Base-by-base conservation (phyloP, 345 rosid species). In the Trapa incisa region DNA sequence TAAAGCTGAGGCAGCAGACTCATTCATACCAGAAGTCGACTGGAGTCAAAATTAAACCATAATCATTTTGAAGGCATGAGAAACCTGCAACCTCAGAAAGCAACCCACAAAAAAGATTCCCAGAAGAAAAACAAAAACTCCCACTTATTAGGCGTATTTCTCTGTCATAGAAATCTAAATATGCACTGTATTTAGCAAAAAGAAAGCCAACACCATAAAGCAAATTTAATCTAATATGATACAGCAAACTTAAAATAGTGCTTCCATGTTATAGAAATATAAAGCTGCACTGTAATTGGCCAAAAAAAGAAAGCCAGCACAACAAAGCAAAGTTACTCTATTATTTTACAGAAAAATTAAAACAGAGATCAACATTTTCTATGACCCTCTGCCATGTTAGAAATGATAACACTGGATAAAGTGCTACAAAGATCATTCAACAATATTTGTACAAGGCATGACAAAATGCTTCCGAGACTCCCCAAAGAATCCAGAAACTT, bases 21-120 rank as follows among this genome's bases (percentile, higher is more conserved):
- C 76, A 15, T 36, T 56, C 1, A 61, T 71, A 61, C 67, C 71
- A 2, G 67, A 56, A n/a, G 75, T 47, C 37, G 69, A 37, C 70
- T 72, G 67, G 47, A 60, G 37, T 64, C 73, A 36, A 37, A 43
- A 54, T 67, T 42, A 43, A 37, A 74, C 73, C 83, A 79, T 66
- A 58, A 58, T 58, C 37, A 10, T 32, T 17, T 54, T 54, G 17
- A 54, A 54, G 66, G 54, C 54, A 50, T 14, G 54, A 11, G 16
- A 13, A 11, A 62, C 57, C 12, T 16, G 54, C 54, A n/a, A 22
- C 8, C 22, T 17, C 11, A 29, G 22, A n/a, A 54, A 54, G 3
- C 35, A 54, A 54, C 32, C 35, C 60, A 0, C 52, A 54, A 4
- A 54, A n/a, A 15, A 5, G 0, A 50, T 2, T 7, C 60, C 60